A percentile compares a stretch with the other conserved stretches of the same genome.
Conservation (phyloP, 2,329 filamentous ascomycete species). For the Fulvia fulva region DNA sequence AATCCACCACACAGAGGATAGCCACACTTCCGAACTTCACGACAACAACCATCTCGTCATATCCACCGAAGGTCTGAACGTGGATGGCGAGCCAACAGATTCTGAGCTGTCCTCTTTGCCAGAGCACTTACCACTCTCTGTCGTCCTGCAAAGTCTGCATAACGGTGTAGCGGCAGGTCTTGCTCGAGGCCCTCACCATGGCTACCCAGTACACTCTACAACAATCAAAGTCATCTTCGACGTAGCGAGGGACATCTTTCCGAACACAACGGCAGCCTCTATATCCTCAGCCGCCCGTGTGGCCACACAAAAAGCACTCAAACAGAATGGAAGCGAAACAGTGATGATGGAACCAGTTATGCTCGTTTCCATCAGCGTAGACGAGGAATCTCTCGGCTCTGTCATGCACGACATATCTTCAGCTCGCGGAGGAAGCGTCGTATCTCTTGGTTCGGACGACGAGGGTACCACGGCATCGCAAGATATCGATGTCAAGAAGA, state of each 20-base stretch:
- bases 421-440: conserved; percentile 66
- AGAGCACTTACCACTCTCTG: conserved; percentile 48
- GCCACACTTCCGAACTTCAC: conserved; percentile 42
- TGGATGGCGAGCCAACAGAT: conserved; percentile 38
- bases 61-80: conserved; percentile 47
- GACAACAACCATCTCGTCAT: conserved; percentile 70
- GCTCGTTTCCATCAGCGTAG: conserved; percentile 79
- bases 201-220: conserved; percentile 74
- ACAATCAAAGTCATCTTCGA: conserved; percentile 68
- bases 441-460: conserved; percentile 58
- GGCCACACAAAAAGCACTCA: conserved; percentile 67
- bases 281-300: conserved; percentile 63
- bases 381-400: conserved; percentile 73
- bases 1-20: conserved; percentile 4
- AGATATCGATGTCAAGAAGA: conserved; percentile 64
- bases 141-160: conserved; percentile 56
- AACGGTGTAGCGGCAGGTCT: conserved; percentile 81
- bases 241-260: conserved; percentile 59
- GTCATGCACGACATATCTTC: conserved; percentile 80
- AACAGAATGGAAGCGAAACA: conserved; percentile 53
- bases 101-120: conserved; percentile 49
- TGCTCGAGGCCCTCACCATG: conserved; percentile 75
- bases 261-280: conserved; percentile 63
- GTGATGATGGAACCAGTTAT: conserved; percentile 90
- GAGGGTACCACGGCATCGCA: conserved; percentile 22